Percentiles rank a stretch among this genome's conserved stretches.
These are phyloP conservation scores for Cytospora mali DNA, from an alignment of 2,329 filamentous ascomycete genomes.

Conservation along the genomic window DNA sequence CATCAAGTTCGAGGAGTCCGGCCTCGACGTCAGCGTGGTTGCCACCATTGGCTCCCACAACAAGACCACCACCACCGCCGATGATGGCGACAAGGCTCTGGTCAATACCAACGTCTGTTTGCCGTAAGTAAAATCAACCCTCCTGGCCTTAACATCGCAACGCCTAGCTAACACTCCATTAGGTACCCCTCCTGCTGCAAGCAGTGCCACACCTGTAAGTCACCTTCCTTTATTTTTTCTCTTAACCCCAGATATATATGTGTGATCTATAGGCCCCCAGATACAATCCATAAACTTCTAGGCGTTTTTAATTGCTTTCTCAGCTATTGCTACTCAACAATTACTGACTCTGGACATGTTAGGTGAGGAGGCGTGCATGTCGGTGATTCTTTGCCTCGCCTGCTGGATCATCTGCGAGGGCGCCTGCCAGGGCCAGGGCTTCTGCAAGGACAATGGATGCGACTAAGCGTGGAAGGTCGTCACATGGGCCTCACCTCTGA, in stretches of 20 bases:
- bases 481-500: neutral
- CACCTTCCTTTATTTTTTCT: too few species aligned
- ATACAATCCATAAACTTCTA: neutral
- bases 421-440: conserved; percentile 2
- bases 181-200: conserved; percentile 15
- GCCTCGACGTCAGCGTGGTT: conserved; percentile 6
- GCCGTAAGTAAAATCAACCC: neutral
- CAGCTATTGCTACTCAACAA: too few species aligned
- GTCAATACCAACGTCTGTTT: neutral
- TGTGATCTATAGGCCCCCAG: neutral
- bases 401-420: conserved; percentile 4
- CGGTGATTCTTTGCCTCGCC: conserved; percentile 6
- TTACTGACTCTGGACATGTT: neutral
- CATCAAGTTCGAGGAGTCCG: conserved; percentile 4
- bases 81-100: neutral
- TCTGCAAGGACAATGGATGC: conserved; percentile 8
- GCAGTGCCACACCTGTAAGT: conserved; percentile 7
- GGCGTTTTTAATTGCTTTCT: neutral
- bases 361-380: neutral
- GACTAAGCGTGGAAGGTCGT: neutral
- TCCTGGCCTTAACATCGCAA: neutral
- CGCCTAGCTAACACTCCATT: neutral
- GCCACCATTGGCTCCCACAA: neutral
- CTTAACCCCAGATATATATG: too few species aligned
- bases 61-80: neutral